Base-by-base conservation (phyloP, 495 filamentous ascomycete genomes). In the Xanthoparmelia taractica region DNA sequence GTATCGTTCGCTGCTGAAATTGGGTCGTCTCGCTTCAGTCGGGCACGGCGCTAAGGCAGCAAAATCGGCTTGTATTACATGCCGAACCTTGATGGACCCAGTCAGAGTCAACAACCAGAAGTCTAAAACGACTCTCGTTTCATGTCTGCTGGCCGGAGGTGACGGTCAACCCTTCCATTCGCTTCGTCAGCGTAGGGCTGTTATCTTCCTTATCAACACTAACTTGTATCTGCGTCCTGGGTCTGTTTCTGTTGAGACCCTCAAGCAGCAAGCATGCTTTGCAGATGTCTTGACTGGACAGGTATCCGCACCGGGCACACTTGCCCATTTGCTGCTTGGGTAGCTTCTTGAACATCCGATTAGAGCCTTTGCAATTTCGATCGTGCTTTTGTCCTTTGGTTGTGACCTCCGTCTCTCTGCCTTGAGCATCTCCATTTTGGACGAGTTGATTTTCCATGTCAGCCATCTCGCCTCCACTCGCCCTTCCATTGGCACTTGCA, bases 251-350 rank as follows among this genome's bases (percentile, higher is more conserved):
- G 70, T 97, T 97, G 64, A 98, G 73, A 0, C 89, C 90, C 66
- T 97, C 92, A 17, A 98, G 82, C 23, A 98, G 78, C 62, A 83
- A 85, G 75, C 94, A 98, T 1, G 94, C 94, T 74, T 98, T 95
- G 75, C 94, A 98, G 48, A 96, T 83, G n/a, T 82, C 80, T 73
- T 97, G 94, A 70, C 91, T 96, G 0, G 93, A 96, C 71, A 98
- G 87, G 70, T 98, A 98, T 15, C 94, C 94, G 67, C 94, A 98
- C 34, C 84, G 85, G 69, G 82, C 84, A 70, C 94, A 98, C 67
- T 85, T 88, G 8, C 91, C 88, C 63, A 96, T 79, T n/a, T 82
- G 84, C 73, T 97, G 94, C 62, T 73, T 75, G 37, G 81, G 77
- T 23, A 83, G 61, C 59, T 75, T 76, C 58, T 74, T 80, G 36